phyloP scores from a whole-genome alignment of 164 flowering plant genomes.

The Cinnamomum chago region DNA sequence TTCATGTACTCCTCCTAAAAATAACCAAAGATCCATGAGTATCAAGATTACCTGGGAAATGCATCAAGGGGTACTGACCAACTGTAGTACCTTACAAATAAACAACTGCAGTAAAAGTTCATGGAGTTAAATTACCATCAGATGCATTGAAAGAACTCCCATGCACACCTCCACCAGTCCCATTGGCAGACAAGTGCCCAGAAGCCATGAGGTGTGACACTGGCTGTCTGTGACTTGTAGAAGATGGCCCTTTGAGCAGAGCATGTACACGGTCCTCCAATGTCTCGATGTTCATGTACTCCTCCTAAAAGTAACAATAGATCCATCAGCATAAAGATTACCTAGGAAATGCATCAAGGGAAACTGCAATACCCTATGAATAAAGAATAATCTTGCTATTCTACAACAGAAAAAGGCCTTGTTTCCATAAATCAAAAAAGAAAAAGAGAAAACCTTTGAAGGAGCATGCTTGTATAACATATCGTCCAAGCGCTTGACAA shows the following conservation, averaged over 20 bases:
- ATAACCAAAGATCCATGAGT: neutral
- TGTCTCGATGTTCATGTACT: slow-evolving; percentile 64
- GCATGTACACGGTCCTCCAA: slow-evolving; percentile 58
- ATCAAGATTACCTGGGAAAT: neutral
- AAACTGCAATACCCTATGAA: neutral
- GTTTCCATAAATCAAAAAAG: slow-evolving; percentile 8
- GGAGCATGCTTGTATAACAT: slow-evolving; percentile 46
- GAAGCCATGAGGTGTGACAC: slow-evolving; percentile 43
- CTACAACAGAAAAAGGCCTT: neutral
- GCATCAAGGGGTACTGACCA: neutral
- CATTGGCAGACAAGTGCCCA: slow-evolving; percentile 44
- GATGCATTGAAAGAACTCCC: slow-evolving; percentile 45
- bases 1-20: slow-evolving; percentile 82
- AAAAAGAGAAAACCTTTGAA: slow-evolving; percentile 46
- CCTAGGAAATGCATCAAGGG: neutral
- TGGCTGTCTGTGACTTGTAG: slow-evolving; percentile 26
- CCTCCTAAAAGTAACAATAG: slow-evolving; percentile 49
- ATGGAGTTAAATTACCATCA: slow-evolving; percentile 44
- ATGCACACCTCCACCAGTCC: slow-evolving; percentile 39
- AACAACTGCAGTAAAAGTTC: neutral
- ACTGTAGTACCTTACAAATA: neutral
- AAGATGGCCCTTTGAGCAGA: slow-evolving; percentile 35
- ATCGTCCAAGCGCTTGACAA: slow-evolving; percentile 76
- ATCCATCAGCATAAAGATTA: neutral
- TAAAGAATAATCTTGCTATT: neutral